Evolutionary conservation across 2,329 filamentous ascomycete species (phyloP).

Genomic region (Metarhizium rileyi): DNA sequence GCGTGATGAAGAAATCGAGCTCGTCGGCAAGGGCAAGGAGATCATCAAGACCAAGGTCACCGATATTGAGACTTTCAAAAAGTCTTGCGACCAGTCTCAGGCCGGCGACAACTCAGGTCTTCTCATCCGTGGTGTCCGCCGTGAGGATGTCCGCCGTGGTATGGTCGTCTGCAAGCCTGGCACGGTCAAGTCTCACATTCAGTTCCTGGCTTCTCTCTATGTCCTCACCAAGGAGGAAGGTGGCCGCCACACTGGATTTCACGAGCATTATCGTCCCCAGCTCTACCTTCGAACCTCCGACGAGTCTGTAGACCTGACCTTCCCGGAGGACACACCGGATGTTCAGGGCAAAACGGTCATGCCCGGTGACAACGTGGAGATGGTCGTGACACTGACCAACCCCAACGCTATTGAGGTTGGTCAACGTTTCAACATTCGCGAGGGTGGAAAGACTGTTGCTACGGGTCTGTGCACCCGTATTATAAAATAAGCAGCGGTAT

Average conservation of each 20-base stretch:
- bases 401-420: conserved; percentile 83
- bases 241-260: conserved; percentile 92
- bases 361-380: conserved; percentile 98
- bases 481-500: conserved; percentile 34
- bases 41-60: conserved; percentile 98
- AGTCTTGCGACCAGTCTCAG: conserved; percentile 92
- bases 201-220: conserved; percentile 95
- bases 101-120: conserved; percentile 98
- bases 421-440: conserved; percentile 96
- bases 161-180: conserved; percentile 89
- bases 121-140: conserved; percentile 87
- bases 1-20: conserved; percentile 89
- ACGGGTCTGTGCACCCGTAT: conserved; percentile 76
- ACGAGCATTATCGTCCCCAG: conserved; percentile 93
- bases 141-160: conserved; percentile 87
- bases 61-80: conserved; percentile 99
- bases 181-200: conserved; percentile 72
- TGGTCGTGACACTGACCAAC: conserved; percentile 78
- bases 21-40: conserved; percentile 74
- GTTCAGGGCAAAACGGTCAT: conserved; percentile 72
- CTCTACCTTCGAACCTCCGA: conserved; percentile 91
- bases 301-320: conserved; percentile 67
- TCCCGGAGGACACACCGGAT: conserved; percentile 76
- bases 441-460: conserved; percentile 84
- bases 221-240: conserved; percentile 96